Evolutionary conservation across 164 flowering plant genomes (phyloP).

Genomic region (Tetracentron sinense): DNA sequence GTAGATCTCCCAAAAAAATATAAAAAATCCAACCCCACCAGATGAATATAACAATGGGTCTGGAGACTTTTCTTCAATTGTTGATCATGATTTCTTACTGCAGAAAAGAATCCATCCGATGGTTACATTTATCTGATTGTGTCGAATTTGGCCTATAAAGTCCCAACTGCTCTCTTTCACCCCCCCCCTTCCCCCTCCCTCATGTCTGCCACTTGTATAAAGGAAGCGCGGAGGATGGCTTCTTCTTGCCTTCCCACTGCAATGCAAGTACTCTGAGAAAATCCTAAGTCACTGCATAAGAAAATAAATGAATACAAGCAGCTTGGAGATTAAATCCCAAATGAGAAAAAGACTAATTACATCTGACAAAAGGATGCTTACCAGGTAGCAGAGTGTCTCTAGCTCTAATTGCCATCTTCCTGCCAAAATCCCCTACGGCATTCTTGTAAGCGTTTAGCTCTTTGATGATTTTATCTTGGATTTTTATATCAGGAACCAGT

Average conservation of each 20-base stretch:
- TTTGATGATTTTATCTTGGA: conserved; percentile 76
- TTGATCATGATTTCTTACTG: no score
- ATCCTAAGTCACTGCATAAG: background rate
- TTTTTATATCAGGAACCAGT: conserved; percentile 62
- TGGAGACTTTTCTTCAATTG: no score
- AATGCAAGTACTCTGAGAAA: background rate
- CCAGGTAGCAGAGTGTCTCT: conserved; percentile 70
- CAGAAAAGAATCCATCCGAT: no score
- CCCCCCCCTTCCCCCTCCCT: background rate
- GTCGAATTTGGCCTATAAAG: no score
- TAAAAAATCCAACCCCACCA: no score
- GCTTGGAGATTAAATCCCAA: background rate
- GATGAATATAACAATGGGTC: no score
- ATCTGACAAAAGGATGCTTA: conserved; percentile 27
- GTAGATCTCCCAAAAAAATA: no score
- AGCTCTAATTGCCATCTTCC: conserved; percentile 84
- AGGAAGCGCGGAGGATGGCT: background rate
- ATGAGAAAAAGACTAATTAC: background rate
- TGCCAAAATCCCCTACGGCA: conserved; percentile 78
- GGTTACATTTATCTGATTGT: no score
- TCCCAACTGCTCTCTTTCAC: no score
- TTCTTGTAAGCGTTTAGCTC: conserved; percentile 69
- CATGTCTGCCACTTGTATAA: background rate
- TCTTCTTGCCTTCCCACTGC: background rate
- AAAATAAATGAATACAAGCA: background rate